Percentiles rank a stretch among this genome's conserved stretches.
These are phyloP conservation scores for Manihot esculenta DNA, from an alignment of 441 rosid species.

Conservation along the genomic window DNA sequence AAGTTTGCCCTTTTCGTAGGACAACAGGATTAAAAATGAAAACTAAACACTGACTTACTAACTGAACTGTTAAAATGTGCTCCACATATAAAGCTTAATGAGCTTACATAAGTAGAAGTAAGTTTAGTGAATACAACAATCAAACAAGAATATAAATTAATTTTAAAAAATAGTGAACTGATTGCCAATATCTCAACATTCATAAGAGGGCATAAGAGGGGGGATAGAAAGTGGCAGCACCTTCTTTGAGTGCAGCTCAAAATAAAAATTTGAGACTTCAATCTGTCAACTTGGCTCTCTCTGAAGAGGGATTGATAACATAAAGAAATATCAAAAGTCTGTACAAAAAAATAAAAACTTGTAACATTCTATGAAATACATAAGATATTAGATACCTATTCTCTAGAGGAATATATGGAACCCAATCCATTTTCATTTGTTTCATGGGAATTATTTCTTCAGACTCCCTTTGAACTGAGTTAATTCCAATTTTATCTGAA, in stretches of 20 bases:
- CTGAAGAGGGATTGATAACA: constrained; percentile 41
- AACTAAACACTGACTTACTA: background rate
- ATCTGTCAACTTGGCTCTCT: constrained; percentile 70
- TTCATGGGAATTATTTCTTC: constrained; percentile 98
- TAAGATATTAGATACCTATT: constrained; percentile 52
- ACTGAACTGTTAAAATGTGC: background rate
- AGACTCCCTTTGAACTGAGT: constrained; percentile 84
- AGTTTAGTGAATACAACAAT: background rate
- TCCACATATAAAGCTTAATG: constrained; percentile 2
- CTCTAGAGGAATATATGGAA: constrained; percentile 87
- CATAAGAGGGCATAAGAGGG: background rate
- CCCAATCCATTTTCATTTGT: constrained; percentile 98
- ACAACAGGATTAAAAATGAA: background rate
- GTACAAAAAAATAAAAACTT: background rate
- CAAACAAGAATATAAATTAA: background rate
- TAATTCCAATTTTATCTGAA: constrained; percentile 93
- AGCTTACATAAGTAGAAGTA: background rate
- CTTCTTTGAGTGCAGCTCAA: constrained; percentile 85
- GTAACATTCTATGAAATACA: constrained; percentile 17
- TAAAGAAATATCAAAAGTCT: background rate
- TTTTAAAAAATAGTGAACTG: background rate
- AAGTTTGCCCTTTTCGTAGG: too few relatives aligned
- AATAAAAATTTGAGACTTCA: constrained; percentile 69
- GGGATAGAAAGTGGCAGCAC: constrained; percentile 30
- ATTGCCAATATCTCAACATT: background rate